Base-by-base conservation (phyloP, 805 yeast species). In the Ogataea saltuana region DNA sequence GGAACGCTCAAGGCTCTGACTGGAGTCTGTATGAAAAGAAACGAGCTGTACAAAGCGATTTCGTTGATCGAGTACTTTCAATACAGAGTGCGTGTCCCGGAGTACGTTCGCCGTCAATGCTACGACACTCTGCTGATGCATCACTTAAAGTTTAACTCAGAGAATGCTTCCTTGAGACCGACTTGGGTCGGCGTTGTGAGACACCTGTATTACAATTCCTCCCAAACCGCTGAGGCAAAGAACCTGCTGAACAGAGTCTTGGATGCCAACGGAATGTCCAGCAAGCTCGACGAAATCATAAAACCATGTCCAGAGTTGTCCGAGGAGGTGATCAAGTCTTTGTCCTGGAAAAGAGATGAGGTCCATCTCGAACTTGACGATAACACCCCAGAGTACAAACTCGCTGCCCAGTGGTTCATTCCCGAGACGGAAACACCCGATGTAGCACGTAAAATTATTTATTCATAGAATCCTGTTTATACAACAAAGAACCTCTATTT, bases 41-140 rank as follows among this genome's bases (percentile, higher is more conserved):
- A 45, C 9, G 48, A 49, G 23, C 43, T 45, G 29, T 43, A 49
- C 39, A 39, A 39, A 18, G 41, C 46, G 9, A 31, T 49, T 9
- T 45, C 49, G 8, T 10, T 45, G 25, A 18, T 42, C 9, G 21
- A 38, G 15, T 27, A 45, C 33, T 37, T 45, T n/a, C 2, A 21
- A 16, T 13, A 5, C 6, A 11, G 4, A 4, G 9, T 12, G 6
- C 16, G 23, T 9, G 10, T 12, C 13, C 38, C 15, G 10, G 9
- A 10, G 5, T 16, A 6, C 17, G 22, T 34, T 15, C 6, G 6
- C 19, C 13, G 13, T 16, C 38, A 34, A 6, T 34, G 22, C 18
- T 39, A 23, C 41, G 26, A 36, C 27, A 17, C 22, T 18, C 36
- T 48, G 10, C 20, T 40, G 15, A 21, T 32, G 17, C n/a, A 34